Conservation (phyloP, 2,329 filamentous ascomycete genomes). For the Neoscytalidium dimidiatum region DNA sequence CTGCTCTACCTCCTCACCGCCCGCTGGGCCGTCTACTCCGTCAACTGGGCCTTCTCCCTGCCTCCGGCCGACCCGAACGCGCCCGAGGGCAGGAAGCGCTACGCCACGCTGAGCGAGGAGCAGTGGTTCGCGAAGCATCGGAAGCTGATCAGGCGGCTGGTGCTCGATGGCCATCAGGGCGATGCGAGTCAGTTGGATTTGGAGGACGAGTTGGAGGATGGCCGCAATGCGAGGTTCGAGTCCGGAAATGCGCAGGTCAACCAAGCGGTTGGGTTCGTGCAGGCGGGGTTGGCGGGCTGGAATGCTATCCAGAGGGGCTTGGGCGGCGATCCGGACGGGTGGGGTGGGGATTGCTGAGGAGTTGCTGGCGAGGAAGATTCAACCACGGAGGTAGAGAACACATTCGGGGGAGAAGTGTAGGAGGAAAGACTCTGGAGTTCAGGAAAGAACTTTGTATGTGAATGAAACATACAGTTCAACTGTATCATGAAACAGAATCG, state of each 20-base stretch:
- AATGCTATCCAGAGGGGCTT: constrained; percentile 13
- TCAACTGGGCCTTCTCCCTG: constrained; percentile 61
- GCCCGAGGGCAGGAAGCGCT: constrained; percentile 40
- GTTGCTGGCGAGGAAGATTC: background rate
- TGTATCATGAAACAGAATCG: too few relatives aligned
- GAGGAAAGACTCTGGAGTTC: too few relatives aligned
- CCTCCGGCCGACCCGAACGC: constrained; percentile 29
- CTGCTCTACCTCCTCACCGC: constrained; percentile 67
- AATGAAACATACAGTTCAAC: too few relatives aligned
- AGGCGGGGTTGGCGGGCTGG: constrained; percentile 29
- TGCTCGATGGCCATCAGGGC: constrained; percentile 59
- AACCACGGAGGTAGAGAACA: background rate
- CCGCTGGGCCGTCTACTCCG: constrained; percentile 64
- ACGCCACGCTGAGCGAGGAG: constrained; percentile 51
- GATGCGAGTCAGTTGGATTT: constrained; percentile 53
- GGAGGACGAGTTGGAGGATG: constrained; percentile 47
- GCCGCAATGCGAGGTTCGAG: constrained; percentile 27
- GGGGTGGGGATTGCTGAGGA: constrained; percentile 15
- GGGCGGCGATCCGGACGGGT: constrained; percentile 15
- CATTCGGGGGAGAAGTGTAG: background rate
- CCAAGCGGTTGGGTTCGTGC: constrained; percentile 34
- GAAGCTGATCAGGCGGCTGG: constrained; percentile 60
- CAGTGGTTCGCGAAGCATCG: constrained; percentile 67
- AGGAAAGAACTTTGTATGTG: too few relatives aligned
- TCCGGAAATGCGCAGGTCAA: constrained; percentile 35